Evolutionary conservation across 352 stramenopile genomes (phyloP), one percentile per base, ranked within the genome.

Genomic region (Blastocystis sp.): DNA sequence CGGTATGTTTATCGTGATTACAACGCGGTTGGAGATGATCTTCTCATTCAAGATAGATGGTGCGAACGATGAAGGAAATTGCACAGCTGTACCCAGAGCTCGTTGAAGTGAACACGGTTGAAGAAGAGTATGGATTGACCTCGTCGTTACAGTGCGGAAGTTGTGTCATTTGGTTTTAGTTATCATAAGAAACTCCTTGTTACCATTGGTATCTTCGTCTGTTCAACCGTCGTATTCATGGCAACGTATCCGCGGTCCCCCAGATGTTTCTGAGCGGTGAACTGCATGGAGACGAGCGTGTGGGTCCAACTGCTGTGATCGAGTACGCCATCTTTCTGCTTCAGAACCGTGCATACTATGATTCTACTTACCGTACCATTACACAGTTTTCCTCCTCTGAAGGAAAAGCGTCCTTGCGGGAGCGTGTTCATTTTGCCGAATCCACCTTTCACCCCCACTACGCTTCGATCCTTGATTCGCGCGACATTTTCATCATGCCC

Each of bases 231-330:
- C 69, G 69, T 27, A 49, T 81, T 32, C 42, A 81, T 44, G 46
- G 21, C 18, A 44, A 54, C 18, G 27, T 2, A 16, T 49, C 11
- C 9, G 34, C 40, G 18, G n/a, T 85, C 9, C 75, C 63, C n/a
- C 44, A 85, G 34, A 32, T 85, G 3, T 85, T 75, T 75, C n/a
- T 85, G n/a, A 85, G 75, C 38, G 75, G 75, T 38, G 75, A 85
- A 40, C 18, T 85, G 27, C 75, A 85, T 76, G 75, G 75, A 21
- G 53, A 85, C 51, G 75, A 85, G 54, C 38, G 40, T 40, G 51
- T 85, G 3, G 57, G 27, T 85, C 75, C 75, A 6, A 72, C 71
- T 46, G 75, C 75, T 24, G 27, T 85, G 54, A 18, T 85, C 7
- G 75, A 72, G 65, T 85, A 73, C 38, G 54, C 75, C 4, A 59